Base-by-base conservation (phyloP, 352 stramenopile species). In the Phytophthora sojae region DNA sequence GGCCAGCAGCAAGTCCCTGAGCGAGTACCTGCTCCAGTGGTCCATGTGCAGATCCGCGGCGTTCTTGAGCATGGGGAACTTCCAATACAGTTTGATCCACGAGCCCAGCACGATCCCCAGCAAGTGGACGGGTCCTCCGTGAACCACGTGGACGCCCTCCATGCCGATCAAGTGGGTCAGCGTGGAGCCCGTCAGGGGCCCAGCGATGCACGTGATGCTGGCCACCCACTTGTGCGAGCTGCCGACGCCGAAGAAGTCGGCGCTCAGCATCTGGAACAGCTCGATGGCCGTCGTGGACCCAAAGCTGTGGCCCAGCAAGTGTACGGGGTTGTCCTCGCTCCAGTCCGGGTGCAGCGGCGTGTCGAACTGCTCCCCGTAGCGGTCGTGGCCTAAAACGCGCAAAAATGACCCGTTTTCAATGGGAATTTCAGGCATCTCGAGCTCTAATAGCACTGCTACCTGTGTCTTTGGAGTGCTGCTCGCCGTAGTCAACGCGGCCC, bases 271-370 rank as follows among this genome's bases (percentile, higher is more conserved):
- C 64, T 92, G 85, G 69, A 90, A 89, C 26, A 92, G 52, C 60
- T 92, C 85, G 39, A 92, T 84, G n/a, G 83, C 85, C 1, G 85
- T 90, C 12, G 80, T 88, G 14, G 83, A 81, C 25, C 85, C 85
- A 44, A 86, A 82, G 54, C 83, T 91, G 65, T 92, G 85, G 17
- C 82, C 85, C 15, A 92, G 32, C 7, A 93, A 61, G 42, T 91
- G 85, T 12, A 93, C 75, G 0, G 83, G 85, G 60, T 87, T 81
- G 0, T 75, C n/a, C 12, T 67, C 80, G 17, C 77, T 80, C 85
- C 85, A 93, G 0, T 69, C 32, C 0, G 80, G 74, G 35, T 87
- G 68, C 35, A 83, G 29, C 4, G 76, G 32, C 6, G 35, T 67
- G 4, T 61, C 42, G 26, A 80, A 88, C 11, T 73, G 81, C 30